Evolutionary conservation across 176 grass and related monocot genomes (phyloP), one percentile per base, ranked within the genome.

Genomic region (Alopecurus myosuroides): DNA sequence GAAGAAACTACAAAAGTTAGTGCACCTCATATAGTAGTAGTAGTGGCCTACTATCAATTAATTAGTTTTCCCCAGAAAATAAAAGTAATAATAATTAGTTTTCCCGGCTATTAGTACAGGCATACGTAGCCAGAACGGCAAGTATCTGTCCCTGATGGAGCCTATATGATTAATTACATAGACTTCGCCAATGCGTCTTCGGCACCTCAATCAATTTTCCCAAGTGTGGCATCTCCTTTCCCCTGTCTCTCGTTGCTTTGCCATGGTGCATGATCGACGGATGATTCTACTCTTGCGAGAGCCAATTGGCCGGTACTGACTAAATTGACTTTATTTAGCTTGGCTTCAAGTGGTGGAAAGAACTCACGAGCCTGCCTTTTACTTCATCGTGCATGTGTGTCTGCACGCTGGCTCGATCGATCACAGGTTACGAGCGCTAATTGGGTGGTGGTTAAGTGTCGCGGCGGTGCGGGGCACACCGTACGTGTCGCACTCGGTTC

Each of bases 401-500:
- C 6, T 52, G 44, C 72, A 76, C 30, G 49, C 62, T 70, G 80
- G 55, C 74, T 87, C 69, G 53, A 51, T 87, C 69, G 53, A 51
- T 91, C 89, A 88, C 85, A 73, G 77, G 76, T 51, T 30, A 29
- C 81, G 19, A 48, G 13, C 69, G 60, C 77, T 79, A 64, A 69
- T 84, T 87, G 51, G 52, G n/a, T n/a, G 84, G 84, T 82, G 77
- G 82, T 85, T 88, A 9, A 22, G 70, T 84, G 64, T 68, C 31
- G 12, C 76, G 52, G 39, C 36, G n/a, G 15, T 48, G n/a, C 61
- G 69, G 60, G 62, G 58, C 77, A 48, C 70, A 48, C 70, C 70
- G 82, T 81, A 70, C 51, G 65, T 82, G 77, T 88, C 78, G 31
- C 71, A 17, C 37, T 90, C 80, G n/a, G 45, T 90, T 84, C 58